Evolutionary conservation across 2,329 filamentous ascomycete species (phyloP).

Genomic region (Graphium sp.): DNA sequence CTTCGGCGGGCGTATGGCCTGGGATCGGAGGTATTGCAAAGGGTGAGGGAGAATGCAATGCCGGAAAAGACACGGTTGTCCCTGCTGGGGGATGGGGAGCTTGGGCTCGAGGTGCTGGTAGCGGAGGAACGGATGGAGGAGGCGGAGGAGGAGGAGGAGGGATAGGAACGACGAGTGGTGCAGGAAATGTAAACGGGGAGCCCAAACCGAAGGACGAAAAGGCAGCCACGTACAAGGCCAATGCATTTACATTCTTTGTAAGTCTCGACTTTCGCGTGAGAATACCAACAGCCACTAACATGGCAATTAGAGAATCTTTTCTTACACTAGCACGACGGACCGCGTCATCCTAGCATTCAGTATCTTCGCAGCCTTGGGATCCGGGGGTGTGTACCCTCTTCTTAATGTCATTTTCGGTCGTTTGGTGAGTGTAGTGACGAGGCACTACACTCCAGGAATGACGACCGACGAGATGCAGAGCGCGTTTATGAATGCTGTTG

Average conservation of each 20-base stretch:
- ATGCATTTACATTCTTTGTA: constrained; percentile 1
- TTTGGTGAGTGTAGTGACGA: constrained; percentile 14
- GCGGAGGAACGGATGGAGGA: background rate
- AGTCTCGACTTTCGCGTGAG: background rate
- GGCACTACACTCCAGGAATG: constrained; percentile 7
- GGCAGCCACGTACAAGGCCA: constrained; percentile 1
- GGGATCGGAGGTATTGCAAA: background rate
- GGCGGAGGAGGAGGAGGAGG: background rate
- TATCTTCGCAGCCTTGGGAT: constrained; percentile 4
- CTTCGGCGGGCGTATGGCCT: background rate
- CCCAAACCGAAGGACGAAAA: background rate
- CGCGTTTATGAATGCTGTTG: constrained; percentile 4
- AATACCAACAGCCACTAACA: constrained; percentile 2
- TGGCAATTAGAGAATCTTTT: constrained; percentile 4
- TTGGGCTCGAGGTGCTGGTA: background rate
- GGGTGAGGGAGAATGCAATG: no score
- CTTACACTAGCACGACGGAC: constrained; percentile 3
- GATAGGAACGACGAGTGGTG: no score
- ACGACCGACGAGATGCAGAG: constrained; percentile 6
- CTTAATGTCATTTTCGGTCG: constrained; percentile 17
- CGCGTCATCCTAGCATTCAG: constrained; percentile 3
- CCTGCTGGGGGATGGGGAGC: background rate
- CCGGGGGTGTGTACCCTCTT: constrained; percentile 12
- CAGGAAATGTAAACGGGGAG: no score
- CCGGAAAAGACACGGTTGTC: background rate